Evolutionary conservation across 495 filamentous ascomycete species (phyloP).

Genomic region (Annulohypoxylon nitens): DNA sequence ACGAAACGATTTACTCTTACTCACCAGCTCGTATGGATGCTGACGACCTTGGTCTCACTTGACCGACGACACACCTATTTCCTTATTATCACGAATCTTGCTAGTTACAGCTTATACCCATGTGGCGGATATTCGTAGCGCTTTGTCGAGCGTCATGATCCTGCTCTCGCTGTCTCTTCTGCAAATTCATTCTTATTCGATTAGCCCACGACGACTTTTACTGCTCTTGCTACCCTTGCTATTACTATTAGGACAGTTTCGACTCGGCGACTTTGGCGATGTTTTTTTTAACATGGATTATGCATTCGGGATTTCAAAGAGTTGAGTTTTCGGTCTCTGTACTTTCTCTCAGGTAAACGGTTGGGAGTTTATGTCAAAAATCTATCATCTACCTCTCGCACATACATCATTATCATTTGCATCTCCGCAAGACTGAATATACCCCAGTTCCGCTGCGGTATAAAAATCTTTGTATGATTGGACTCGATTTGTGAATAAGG

Average conservation of each 20-base stretch:
- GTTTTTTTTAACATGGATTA: slow-evolving; percentile 24
- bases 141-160: slow-evolving; percentile 12
- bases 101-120: slow-evolving; percentile 46
- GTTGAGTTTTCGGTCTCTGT: slow-evolving; percentile 33
- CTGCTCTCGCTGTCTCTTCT: slow-evolving; percentile 36
- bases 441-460: slow-evolving; percentile 18
- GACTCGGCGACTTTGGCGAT: slow-evolving; percentile 20
- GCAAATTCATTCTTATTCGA: slow-evolving; percentile 36
- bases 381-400: slow-evolving; percentile 26
- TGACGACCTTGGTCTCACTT: slow-evolving; percentile 37
- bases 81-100: slow-evolving; percentile 38
- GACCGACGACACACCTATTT: slow-evolving; percentile 34
- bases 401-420: slow-evolving; percentile 31
- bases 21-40: slow-evolving; percentile 15
- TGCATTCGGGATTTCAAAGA: slow-evolving; percentile 29
- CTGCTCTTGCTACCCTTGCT: not conserved
- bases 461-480: not conserved
- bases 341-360: slow-evolving; percentile 30
- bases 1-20: slow-evolving; percentile 30
- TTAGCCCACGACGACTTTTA: slow-evolving; percentile 13
- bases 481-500: not conserved
- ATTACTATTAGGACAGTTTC: slow-evolving; percentile 27
- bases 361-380: slow-evolving; percentile 42
- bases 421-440: slow-evolving; percentile 37
- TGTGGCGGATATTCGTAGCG: slow-evolving; percentile 24